A percentile compares a stretch with the other conserved stretches of the same genome.
These are phyloP conservation scores for Wakefieldia striispora DNA, from an alignment of 768 basidiomycete genomes.

Conservation along the genomic window DNA sequence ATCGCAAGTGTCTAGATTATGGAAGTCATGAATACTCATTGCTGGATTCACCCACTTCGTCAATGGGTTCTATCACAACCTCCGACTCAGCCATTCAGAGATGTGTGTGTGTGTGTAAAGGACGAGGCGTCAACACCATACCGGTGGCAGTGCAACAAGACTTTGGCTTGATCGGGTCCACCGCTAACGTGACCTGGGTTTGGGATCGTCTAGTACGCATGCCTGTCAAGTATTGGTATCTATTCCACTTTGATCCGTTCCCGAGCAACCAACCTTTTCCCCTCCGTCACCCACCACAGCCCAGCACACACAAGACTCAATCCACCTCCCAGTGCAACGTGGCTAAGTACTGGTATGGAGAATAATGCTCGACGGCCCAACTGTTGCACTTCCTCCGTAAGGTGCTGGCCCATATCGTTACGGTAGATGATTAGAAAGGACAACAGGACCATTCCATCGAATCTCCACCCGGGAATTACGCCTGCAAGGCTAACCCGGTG, in stretches of 20 bases:
- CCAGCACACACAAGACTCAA: slow-evolving; percentile 27
- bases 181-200: too few species aligned
- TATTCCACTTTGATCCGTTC: slow-evolving; percentile 22
- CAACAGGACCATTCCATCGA: slow-evolving; percentile 19
- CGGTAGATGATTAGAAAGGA: slow-evolving; percentile 23
- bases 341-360: slow-evolving; percentile 17
- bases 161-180: too few species aligned
- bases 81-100: slow-evolving; percentile 27
- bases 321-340: slow-evolving; percentile 26
- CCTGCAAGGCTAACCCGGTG: slow-evolving; percentile 12
- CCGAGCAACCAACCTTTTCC: slow-evolving; percentile 20
- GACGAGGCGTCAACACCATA: background rate
- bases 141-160: slow-evolving; percentile 20
- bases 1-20: slow-evolving; percentile 13
- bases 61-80: slow-evolving; percentile 26
- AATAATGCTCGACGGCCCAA: slow-evolving; percentile 22
- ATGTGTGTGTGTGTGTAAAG: slow-evolving; percentile 1
- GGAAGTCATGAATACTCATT: background rate
- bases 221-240: background rate
- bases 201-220: too few species aligned
- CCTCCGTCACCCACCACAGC: slow-evolving; percentile 31
- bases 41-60: slow-evolving; percentile 28
- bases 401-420: slow-evolving; percentile 16
- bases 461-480: slow-evolving; percentile 28
- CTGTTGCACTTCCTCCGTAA: slow-evolving; percentile 11